A percentile compares a stretch with the other conserved stretches of the same genome.
phyloP scores from a whole-genome alignment of 106 monocot species.

The Allium sativum region DNA sequence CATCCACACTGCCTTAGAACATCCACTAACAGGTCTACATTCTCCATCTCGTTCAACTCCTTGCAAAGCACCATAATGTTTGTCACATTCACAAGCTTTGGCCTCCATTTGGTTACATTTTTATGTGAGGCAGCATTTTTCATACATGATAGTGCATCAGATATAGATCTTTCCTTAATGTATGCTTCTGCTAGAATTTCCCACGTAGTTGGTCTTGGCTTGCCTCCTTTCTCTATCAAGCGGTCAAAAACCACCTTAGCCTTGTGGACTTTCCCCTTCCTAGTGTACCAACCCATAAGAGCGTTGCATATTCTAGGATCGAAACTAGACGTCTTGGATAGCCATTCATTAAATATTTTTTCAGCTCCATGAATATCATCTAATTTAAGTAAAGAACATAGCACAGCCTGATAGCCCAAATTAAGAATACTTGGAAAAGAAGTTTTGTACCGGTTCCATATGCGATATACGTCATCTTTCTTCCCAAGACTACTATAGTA shows the following conservation, averaged over 20 bases:
- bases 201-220: constrained; percentile 67
- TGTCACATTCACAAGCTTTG: constrained; percentile 40
- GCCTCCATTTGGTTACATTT: constrained; percentile 50
- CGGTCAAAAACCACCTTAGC: constrained; percentile 40
- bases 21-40: constrained; percentile 20
- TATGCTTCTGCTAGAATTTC: constrained; percentile 66
- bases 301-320: constrained; percentile 79
- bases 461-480: constrained; percentile 68
- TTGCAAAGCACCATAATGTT: constrained; percentile 40
- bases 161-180: constrained; percentile 27
- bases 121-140: constrained; percentile 36
- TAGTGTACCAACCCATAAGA: constrained; percentile 47
- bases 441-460: constrained; percentile 87
- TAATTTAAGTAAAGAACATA: constrained; percentile 58
- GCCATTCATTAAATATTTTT: constrained; percentile 69
- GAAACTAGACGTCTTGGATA: constrained; percentile 24
- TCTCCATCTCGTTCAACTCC: constrained; percentile 24
- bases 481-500: constrained; percentile 59
- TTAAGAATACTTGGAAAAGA: constrained; percentile 55
- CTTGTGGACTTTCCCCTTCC: constrained; percentile 34
- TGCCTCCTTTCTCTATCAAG: constrained; percentile 59
- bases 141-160: constrained; percentile 47
- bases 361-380: constrained; percentile 59
- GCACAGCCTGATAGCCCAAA: constrained; percentile 65
- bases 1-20: constrained; percentile 37